A percentile compares a stretch with the other conserved stretches of the same genome.
Conservation (phyloP, 306 rosid species). For the Vigna radiata region DNA sequence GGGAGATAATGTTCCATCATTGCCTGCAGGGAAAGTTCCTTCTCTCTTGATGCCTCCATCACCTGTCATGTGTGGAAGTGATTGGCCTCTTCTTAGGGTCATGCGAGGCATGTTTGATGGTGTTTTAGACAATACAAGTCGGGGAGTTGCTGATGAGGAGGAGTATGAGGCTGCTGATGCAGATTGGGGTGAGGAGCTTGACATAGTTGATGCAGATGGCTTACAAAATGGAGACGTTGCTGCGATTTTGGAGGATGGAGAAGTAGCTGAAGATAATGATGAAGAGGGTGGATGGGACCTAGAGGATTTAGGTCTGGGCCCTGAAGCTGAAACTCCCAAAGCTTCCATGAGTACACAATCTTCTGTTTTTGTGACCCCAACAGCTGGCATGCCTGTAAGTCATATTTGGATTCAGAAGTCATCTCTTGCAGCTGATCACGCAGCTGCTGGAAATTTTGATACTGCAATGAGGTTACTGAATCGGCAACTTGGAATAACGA, state of each 20-base stretch:
- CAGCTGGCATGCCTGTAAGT: conserved; percentile 89
- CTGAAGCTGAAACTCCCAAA: conserved; percentile 82
- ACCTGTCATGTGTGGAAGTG: conserved; percentile 80
- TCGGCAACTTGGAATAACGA: conserved; percentile 88
- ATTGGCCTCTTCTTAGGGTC: conserved; percentile 97
- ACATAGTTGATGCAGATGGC: conserved; percentile 71
- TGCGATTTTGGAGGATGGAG: conserved; percentile 71
- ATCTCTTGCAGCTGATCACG: conserved; percentile 96
- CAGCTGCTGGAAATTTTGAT: conserved; percentile 94
- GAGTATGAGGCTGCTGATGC: conserved; percentile 78
- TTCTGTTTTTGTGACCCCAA: conserved; percentile 78
- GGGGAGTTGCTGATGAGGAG: conserved; percentile 60
- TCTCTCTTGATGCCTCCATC: conserved; percentile 79
- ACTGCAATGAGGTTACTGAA: conserved; percentile 89
- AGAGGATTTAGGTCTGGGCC: conserved; percentile 87
- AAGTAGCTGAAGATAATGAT: conserved; percentile 72
- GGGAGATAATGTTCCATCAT: conserved; percentile 81
- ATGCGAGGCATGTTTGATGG: conserved; percentile 88
- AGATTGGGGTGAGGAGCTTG: conserved; percentile 85
- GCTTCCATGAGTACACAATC: conserved; percentile 62
- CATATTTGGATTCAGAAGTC: conserved; percentile 92
- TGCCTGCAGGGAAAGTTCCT: conserved; percentile 77
- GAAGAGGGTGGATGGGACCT: conserved; percentile 96
- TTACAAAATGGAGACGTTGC: conserved; percentile 70
- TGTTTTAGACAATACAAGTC: conserved; percentile 65